Conservation (phyloP, 2,329 filamentous ascomycete genomes). For the Fusarium verrucosum region DNA sequence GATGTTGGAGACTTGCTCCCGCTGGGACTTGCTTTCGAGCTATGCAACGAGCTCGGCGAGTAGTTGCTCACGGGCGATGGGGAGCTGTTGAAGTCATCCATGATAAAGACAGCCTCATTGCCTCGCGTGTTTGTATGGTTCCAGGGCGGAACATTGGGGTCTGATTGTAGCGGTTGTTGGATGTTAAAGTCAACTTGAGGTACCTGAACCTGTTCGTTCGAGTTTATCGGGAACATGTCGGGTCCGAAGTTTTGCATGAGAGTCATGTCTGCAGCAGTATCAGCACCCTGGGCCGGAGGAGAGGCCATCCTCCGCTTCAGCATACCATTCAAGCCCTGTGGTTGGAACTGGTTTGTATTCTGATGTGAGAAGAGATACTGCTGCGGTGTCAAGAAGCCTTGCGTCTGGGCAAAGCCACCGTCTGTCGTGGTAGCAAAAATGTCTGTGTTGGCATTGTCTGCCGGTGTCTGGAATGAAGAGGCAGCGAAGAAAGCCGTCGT, state of each 20-base stretch:
- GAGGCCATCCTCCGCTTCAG: slow-evolving; percentile 12
- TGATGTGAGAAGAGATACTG: slow-evolving; percentile 53
- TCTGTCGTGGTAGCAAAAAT: slow-evolving; percentile 47
- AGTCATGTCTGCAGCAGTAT: slow-evolving; percentile 43
- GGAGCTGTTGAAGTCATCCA: slow-evolving; percentile 52
- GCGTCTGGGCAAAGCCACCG: slow-evolving; percentile 46
- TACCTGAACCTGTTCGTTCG: slow-evolving; percentile 42
- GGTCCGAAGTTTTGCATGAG: slow-evolving; percentile 48
- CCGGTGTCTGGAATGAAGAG: slow-evolving; percentile 43
- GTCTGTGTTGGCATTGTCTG: slow-evolving; percentile 38
- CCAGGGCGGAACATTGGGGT: slow-evolving; percentile 55
- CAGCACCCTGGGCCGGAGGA: slow-evolving; percentile 31
- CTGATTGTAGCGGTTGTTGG: slow-evolving; percentile 50
- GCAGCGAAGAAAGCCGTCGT: slow-evolving; percentile 49
- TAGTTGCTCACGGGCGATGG: slow-evolving; percentile 47
- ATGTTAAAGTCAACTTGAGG: slow-evolving; percentile 50
- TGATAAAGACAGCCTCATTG: slow-evolving; percentile 49
- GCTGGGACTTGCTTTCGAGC: slow-evolving; percentile 37
- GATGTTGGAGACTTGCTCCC: slow-evolving; percentile 46
- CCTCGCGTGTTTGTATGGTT: slow-evolving; percentile 49
- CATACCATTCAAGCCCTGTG: slow-evolving; percentile 43
- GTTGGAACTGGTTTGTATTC: slow-evolving; percentile 35
- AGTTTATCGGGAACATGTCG: slow-evolving; percentile 43
- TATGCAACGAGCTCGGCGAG: slow-evolving; percentile 47
- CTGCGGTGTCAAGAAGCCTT: slow-evolving; percentile 51